Conservation (phyloP, 306 rosid species). For the Gastrolobium villosum region DNA sequence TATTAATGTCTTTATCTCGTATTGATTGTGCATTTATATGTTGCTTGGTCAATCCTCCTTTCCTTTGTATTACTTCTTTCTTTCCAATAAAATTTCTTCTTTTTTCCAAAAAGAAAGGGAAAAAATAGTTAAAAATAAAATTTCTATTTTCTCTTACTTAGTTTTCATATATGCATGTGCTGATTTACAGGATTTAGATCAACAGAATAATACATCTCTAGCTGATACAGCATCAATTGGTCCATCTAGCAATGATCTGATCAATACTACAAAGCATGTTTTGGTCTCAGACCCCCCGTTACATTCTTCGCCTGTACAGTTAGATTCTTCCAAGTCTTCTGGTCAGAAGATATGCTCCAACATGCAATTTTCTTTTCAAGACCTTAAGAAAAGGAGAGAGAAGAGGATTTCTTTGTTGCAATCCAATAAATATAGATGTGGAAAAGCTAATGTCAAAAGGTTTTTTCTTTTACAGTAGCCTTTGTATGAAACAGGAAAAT, state of each 20-base stretch:
- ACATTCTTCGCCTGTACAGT: constrained; percentile 52
- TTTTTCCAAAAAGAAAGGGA: neutral
- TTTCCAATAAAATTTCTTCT: constrained; percentile 42
- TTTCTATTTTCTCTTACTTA: constrained; percentile 30
- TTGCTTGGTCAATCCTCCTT: constrained; percentile 33
- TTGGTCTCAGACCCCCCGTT: constrained; percentile 52
- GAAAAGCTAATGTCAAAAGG: constrained; percentile 69
- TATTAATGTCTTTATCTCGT: constrained; percentile 31
- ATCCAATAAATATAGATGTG: constrained; percentile 55
- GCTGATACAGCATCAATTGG: constrained; percentile 52
- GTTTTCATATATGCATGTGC: constrained; percentile 33
- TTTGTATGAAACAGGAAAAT: constrained; percentile 38
- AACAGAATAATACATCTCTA: constrained; percentile 49
- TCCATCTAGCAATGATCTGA: constrained; percentile 59
- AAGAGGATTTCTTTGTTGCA: constrained; percentile 62
- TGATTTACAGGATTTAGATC: constrained; percentile 64
- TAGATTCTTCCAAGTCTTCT: constrained; percentile 61
- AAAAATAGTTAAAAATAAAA: neutral
- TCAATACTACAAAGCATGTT: constrained; percentile 52
- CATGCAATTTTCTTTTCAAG: constrained; percentile 76
- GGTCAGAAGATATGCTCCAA: constrained; percentile 63
- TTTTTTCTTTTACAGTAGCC: constrained; percentile 44
- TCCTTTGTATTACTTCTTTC: constrained; percentile 17
- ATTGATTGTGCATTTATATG: constrained; percentile 39
- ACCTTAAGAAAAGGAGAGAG: constrained; percentile 75